Percentiles rank a stretch among this genome's conserved stretches.
Conservation (phyloP, 2,329 filamentous ascomycete genomes). For the Colletotrichum liaoningense region DNA sequence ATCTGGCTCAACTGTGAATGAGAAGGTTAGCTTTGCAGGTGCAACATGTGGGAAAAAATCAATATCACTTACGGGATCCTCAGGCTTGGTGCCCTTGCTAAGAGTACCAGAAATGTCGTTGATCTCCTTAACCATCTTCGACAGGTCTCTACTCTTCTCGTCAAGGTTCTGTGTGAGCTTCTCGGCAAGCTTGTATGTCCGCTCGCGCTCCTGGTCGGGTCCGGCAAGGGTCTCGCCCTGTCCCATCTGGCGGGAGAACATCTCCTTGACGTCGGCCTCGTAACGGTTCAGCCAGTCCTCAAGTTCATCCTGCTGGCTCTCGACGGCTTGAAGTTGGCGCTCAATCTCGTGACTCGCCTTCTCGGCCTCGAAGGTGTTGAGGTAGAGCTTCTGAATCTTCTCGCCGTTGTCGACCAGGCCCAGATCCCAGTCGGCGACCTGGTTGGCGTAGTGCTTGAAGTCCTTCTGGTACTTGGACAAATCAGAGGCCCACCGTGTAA, state of each 20-base stretch:
- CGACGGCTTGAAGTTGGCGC: conserved; percentile 87
- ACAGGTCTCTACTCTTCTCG: conserved; percentile 92
- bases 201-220: conserved; percentile 94
- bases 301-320: conserved; percentile 92
- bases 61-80: conserved; percentile 78
- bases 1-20: conserved; percentile 86
- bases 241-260: conserved; percentile 85
- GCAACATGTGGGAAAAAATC: neutral
- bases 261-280: conserved; percentile 89
- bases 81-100: conserved; percentile 88
- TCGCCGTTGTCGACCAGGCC: conserved; percentile 93
- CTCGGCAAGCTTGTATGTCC: conserved; percentile 96
- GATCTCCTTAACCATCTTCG: conserved; percentile 98
- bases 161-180: conserved; percentile 90
- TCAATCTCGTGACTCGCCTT: conserved; percentile 94
- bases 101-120: conserved; percentile 91
- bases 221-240: conserved; percentile 81
- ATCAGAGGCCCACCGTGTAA: conserved; percentile 95
- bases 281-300: conserved; percentile 90
- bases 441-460: conserved; percentile 89
- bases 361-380: conserved; percentile 93
- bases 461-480: conserved; percentile 96
- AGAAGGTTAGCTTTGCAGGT: conserved; percentile 39
- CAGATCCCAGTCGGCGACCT: conserved; percentile 91
- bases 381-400: conserved; percentile 93